Percentiles rank a stretch among this genome's conserved stretches.
These are phyloP conservation scores for Alternaria sp. DNA, from an alignment of 2,329 filamentous ascomycete species.

Conservation along the genomic window DNA sequence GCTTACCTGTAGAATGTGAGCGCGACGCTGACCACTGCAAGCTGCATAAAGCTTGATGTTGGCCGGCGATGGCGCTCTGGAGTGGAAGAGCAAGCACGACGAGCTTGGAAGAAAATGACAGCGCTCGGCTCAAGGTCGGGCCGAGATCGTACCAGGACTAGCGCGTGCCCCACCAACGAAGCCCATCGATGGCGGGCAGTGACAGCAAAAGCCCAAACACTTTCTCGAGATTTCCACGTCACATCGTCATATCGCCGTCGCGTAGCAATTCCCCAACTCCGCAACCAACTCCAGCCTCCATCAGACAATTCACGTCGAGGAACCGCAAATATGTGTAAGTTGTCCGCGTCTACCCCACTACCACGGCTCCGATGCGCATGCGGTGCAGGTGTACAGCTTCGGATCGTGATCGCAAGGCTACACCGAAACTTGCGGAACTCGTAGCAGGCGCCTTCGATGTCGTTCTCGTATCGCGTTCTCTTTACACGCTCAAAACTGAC, in stretches of 20 bases:
- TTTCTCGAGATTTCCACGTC: conserved; percentile 19
- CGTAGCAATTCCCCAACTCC: conserved; percentile 13
- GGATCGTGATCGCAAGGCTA: background rate
- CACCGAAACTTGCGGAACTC: background rate
- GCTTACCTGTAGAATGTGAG: conserved; percentile 27
- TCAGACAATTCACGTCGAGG: background rate
- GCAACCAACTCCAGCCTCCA: background rate
- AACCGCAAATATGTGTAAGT: conserved; percentile 24
- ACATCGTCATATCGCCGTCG: conserved; percentile 12
- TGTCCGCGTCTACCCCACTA: conserved; percentile 12
- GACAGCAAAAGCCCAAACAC: conserved; percentile 34
- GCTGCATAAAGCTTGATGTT: conserved; percentile 10
- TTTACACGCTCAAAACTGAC: background rate
- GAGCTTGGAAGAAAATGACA: conserved; percentile 24
- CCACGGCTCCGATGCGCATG: conserved; percentile 13
- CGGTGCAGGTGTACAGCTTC: background rate
- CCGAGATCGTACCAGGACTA: conserved; percentile 20
- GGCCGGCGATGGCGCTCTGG: conserved; percentile 2
- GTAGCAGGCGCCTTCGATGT: background rate
- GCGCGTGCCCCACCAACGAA: conserved; percentile 40
- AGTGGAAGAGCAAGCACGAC: conserved; percentile 20
- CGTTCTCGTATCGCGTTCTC: rapidly evolving
- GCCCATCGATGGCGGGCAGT: conserved; percentile 29
- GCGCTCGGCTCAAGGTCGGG: conserved; percentile 28
- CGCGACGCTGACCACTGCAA: background rate